Percentiles rank a stretch among this genome's conserved stretches.
These are phyloP conservation scores for Metarhizium robertsii DNA, from an alignment of 2,329 filamentous ascomycete genomes.

Conservation along the genomic window DNA sequence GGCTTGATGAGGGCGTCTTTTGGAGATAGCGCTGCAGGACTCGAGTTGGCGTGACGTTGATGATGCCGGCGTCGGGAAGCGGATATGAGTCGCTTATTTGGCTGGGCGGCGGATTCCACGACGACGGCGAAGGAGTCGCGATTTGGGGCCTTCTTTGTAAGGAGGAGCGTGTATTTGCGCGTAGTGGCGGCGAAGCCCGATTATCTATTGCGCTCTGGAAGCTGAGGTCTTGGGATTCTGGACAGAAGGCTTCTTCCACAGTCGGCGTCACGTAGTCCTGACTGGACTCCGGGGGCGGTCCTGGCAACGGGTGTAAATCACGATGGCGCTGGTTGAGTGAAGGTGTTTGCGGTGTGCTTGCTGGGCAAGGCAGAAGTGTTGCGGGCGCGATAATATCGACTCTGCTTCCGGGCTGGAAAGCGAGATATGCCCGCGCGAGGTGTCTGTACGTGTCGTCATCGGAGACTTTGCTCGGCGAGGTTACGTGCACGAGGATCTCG, in stretches of 20 bases:
- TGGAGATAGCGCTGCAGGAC: conserved; percentile 39
- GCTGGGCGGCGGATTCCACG: conserved; percentile 37
- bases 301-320: too few relatives aligned
- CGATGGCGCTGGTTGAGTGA: too few relatives aligned
- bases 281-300: conserved; percentile 4
- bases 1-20: conserved; percentile 10
- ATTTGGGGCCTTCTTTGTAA: conserved; percentile 8
- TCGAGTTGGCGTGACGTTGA: conserved; percentile 35
- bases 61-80: conserved; percentile 20
- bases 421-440: conserved; percentile 42
- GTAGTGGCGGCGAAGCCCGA: conserved; percentile 22
- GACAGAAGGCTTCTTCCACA: conserved; percentile 14
- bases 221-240: conserved; percentile 31
- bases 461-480: conserved; percentile 36
- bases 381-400: conserved; percentile 1
- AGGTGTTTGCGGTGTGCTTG: neutral
- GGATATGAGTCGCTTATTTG: conserved; percentile 47
- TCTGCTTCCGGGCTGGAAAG: conserved; percentile 28
- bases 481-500: conserved; percentile 48
- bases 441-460: conserved; percentile 41
- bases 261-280: conserved; percentile 8
- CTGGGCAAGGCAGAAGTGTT: neutral
- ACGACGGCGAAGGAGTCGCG: conserved; percentile 16
- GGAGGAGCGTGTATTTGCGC: conserved; percentile 1
- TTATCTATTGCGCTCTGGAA: conserved; percentile 38